Conservation (phyloP, 257 asterid species). For the Schizonepeta tenuifolia region DNA sequence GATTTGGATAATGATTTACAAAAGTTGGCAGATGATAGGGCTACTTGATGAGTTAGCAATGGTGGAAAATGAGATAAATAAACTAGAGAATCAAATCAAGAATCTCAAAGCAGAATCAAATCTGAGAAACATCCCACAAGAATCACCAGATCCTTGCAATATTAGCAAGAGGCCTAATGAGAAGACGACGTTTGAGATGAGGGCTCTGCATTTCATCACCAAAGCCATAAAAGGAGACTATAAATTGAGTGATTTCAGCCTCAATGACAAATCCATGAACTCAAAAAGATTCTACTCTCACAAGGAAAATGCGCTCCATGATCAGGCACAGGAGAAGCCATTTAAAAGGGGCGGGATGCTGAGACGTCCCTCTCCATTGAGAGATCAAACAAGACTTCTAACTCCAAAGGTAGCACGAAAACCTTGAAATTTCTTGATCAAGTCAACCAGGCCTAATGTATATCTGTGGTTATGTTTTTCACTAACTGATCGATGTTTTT, state of each 20-base stretch:
- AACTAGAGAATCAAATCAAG: slow-evolving; percentile 63
- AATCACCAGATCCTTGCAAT: slow-evolving; percentile 35
- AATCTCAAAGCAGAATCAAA: slow-evolving; percentile 49
- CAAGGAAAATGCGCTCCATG: slow-evolving; percentile 46
- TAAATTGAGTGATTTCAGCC: slow-evolving; percentile 53
- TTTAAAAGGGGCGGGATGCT: slow-evolving; percentile 44
- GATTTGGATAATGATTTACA: background rate
- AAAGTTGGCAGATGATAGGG: slow-evolving; percentile 58
- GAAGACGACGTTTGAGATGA: slow-evolving; percentile 61
- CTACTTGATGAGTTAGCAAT: slow-evolving; percentile 60
- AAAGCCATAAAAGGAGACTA: slow-evolving; percentile 89
- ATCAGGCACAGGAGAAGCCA: slow-evolving; percentile 38
- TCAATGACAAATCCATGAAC: slow-evolving; percentile 42
- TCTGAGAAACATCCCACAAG: slow-evolving; percentile 13
- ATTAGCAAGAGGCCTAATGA: slow-evolving; percentile 22
- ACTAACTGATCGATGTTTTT: background rate
- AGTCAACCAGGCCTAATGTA: background rate
- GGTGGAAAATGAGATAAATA: slow-evolving; percentile 72
- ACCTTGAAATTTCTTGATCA: background rate
- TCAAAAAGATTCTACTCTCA: slow-evolving; percentile 38
- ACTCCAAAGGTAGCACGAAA: slow-evolving; percentile 58
- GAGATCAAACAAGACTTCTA: slow-evolving; percentile 54
- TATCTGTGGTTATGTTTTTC: too few species aligned
- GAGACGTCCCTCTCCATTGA: slow-evolving; percentile 57
- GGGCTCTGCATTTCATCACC: slow-evolving; percentile 75